Evolutionary conservation across 805 yeast genomes (phyloP).

Genomic region (Metschnikowia aberdeeniae): DNA sequence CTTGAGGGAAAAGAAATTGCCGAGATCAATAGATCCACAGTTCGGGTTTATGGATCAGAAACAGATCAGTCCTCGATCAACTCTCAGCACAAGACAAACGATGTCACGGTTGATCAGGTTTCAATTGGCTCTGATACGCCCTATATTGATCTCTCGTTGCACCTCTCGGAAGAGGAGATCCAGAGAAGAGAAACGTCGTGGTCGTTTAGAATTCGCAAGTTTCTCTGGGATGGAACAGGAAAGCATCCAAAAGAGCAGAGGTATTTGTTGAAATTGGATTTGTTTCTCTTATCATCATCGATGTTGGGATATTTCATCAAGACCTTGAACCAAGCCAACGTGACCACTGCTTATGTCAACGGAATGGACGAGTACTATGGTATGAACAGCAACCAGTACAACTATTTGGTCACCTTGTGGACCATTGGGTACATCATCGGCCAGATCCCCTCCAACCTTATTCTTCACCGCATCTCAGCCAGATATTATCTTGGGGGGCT

Average conservation of each 20-base stretch:
- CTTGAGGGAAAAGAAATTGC: slow-evolving; percentile 9
- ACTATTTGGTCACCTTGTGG: slow-evolving; percentile 16
- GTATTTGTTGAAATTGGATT: slow-evolving; percentile 33
- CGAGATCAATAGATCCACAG: background rate
- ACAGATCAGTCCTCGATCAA: background rate
- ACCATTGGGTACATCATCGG: slow-evolving; percentile 17
- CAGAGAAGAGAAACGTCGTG: slow-evolving; percentile 18
- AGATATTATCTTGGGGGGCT: slow-evolving; percentile 41
- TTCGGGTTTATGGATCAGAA: slow-evolving; percentile 2
- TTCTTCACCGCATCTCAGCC: slow-evolving; percentile 41
- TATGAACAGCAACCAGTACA: slow-evolving; percentile 17
- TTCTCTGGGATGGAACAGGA: slow-evolving; percentile 37
- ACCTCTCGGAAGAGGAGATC: slow-evolving; percentile 17
- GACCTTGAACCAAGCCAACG: slow-evolving; percentile 17
- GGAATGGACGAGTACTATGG: slow-evolving; percentile 17
- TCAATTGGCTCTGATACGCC: slow-evolving; percentile 3
- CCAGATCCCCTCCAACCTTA: slow-evolving; percentile 16
- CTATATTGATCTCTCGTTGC: slow-evolving; percentile 9
- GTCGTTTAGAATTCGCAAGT: slow-evolving; percentile 22
- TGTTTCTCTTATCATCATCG: slow-evolving; percentile 21
- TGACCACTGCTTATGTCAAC: slow-evolving; percentile 17
- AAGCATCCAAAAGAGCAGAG: slow-evolving; percentile 34
- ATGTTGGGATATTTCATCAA: slow-evolving; percentile 20
- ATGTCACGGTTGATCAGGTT: slow-evolving; percentile 2
- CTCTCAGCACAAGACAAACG: background rate